phyloP scores from a whole-genome alignment of 2,329 filamentous ascomycete species.

The Hymenoscyphus fraxineus region DNA sequence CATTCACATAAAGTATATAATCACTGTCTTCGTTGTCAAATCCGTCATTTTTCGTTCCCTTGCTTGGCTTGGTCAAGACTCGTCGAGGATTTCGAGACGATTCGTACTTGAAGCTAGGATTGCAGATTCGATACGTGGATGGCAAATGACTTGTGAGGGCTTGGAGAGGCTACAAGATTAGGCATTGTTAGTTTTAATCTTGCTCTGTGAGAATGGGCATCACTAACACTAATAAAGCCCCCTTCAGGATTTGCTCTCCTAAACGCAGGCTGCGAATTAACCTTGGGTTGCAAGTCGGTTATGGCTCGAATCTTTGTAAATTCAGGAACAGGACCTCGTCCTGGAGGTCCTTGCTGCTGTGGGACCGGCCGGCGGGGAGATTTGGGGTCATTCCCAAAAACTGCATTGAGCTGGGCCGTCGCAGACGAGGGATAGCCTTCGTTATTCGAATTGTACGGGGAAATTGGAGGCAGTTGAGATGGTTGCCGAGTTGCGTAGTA shows the following conservation, averaged over 20 bases:
- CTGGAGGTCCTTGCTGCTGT: conserved; percentile 43
- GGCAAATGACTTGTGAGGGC: conserved; percentile 90
- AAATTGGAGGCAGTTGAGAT: conserved; percentile 67
- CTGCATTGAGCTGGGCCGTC: conserved; percentile 66
- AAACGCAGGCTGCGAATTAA: conserved; percentile 85
- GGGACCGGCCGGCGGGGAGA: conserved; percentile 53
- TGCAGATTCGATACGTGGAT: conserved; percentile 96
- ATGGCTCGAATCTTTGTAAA: conserved; percentile 74
- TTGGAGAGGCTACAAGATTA: conserved; percentile 72
- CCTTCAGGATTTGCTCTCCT: conserved; percentile 93
- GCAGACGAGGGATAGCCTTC: conserved; percentile 70
- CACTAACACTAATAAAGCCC: conserved; percentile 89
- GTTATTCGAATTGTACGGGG: conserved; percentile 63
- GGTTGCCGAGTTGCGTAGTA: conserved; percentile 49
- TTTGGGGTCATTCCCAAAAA: conserved; percentile 55
- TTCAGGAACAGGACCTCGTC: conserved; percentile 74
- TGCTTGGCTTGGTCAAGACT: conserved; percentile 96
- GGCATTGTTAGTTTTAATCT: conserved; percentile 8
- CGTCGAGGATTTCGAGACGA: conserved; percentile 93
- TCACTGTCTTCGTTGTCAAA: conserved; percentile 99
- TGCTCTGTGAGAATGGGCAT: conserved; percentile 12
- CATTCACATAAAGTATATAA: conserved; percentile 98
- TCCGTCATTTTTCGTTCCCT: conserved; percentile 96
- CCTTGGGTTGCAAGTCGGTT: conserved; percentile 73
- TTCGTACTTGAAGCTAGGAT: conserved; percentile 97